Percentiles rank a stretch among this genome's conserved stretches.
Evolutionary conservation across 164 flowering plant species (phyloP).

Genomic region (Warburgia ugandensis): DNA sequence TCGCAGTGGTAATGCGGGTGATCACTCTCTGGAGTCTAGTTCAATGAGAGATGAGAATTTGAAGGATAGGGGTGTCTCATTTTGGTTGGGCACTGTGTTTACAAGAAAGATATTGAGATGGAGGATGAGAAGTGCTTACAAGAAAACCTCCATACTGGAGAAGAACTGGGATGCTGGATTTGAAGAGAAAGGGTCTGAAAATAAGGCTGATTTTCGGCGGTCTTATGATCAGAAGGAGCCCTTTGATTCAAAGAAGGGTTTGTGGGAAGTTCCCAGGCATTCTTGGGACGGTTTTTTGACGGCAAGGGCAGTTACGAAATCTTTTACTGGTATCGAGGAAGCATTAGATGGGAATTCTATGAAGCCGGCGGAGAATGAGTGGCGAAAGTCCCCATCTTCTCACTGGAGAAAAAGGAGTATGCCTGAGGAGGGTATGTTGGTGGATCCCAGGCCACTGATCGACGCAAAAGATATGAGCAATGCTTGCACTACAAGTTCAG

Average conservation of each 20-base stretch:
- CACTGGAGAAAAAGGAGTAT: conserved; percentile 9
- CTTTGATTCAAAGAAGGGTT: conserved; percentile 7
- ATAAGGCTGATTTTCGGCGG: not conserved
- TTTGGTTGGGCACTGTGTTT: conserved; percentile 5
- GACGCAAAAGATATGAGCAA: conserved; percentile 6
- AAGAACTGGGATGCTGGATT: conserved; percentile 1
- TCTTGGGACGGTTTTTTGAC: conserved; percentile 15
- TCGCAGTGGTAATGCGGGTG: not conserved
- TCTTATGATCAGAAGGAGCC: conserved; percentile 9
- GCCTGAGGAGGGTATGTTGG: conserved; percentile 6
- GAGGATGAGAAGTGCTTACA: not conserved
- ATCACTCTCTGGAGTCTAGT: not conserved
- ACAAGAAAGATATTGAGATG: conserved; percentile 8
- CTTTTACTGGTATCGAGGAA: conserved; percentile 4
- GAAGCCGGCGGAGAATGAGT: not conserved
- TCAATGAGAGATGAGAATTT: not conserved
- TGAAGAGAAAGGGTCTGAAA: not conserved
- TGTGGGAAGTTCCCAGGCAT: conserved; percentile 18
- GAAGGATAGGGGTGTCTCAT: conserved; percentile 7
- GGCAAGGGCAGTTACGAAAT: conserved; percentile 3
- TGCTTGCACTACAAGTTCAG: conserved; percentile 1
- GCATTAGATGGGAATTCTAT: not conserved
- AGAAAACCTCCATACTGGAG: not conserved
- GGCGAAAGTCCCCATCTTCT: not conserved
- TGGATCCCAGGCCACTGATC: conserved; percentile 4